Percentiles rank a stretch among this genome's conserved stretches.
Conservation (phyloP, 805 yeast species). For the Candida endomychidarum region DNA sequence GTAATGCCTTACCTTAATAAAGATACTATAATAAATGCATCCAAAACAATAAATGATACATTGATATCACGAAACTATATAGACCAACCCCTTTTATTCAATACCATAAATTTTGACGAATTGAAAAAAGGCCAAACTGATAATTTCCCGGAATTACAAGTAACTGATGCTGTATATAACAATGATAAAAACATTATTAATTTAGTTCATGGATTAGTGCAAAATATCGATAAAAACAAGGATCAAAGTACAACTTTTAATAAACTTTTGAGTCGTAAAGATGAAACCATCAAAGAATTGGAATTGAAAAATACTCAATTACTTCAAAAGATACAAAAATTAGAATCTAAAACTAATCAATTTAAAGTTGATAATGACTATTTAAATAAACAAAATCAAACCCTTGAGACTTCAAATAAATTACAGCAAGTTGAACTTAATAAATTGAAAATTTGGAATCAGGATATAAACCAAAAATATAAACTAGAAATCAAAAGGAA, state of each 20-base stretch:
- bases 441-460: constrained; percentile 27
- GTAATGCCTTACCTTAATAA: constrained; percentile 20
- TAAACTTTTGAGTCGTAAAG: constrained; percentile 27
- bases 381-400: constrained; percentile 18
- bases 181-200: constrained; percentile 40
- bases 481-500: constrained; percentile 37
- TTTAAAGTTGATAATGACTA: constrained; percentile 18
- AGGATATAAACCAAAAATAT: constrained; percentile 32
- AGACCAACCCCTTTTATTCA: constrained; percentile 29
- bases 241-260: constrained; percentile 32
- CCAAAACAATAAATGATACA: constrained; percentile 35
- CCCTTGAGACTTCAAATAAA: constrained; percentile 22
- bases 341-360: constrained; percentile 20
- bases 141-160: constrained; percentile 17
- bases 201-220: constrained; percentile 33
- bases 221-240: constrained; percentile 32
- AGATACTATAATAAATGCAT: constrained; percentile 36
- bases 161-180: constrained; percentile 29
- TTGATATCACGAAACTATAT: constrained; percentile 37
- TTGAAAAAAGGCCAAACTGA: constrained; percentile 27
- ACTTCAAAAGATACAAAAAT: constrained; percentile 19
- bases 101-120: constrained; percentile 34
- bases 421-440: constrained; percentile 29
- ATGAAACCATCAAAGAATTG: constrained; percentile 26
- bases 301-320: constrained; percentile 21